Conservation (phyloP, 1,284 basidiomycete genomes). For the Malassezia cuniculi region DNA sequence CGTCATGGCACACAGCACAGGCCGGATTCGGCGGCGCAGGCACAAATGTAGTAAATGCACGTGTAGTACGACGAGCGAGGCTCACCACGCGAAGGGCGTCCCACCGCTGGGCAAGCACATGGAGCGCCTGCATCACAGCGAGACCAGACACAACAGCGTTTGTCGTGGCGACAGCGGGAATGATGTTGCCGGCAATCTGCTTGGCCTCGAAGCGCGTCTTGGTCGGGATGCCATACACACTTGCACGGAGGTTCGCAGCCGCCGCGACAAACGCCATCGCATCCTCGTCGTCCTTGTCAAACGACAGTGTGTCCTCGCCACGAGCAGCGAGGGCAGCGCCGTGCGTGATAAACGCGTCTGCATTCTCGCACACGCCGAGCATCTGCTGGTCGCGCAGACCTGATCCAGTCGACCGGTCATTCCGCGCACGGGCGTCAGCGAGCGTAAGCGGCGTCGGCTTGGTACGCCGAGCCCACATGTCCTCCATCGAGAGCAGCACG, state of each 20-base stretch:
- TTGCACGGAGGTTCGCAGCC: conserved; percentile 77
- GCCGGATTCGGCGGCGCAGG: conserved; percentile 19
- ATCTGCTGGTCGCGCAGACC: conserved; percentile 30
- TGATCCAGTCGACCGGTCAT: conserved; percentile 3
- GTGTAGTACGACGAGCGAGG: conserved; percentile 16
- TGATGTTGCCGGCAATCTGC: conserved; percentile 98
- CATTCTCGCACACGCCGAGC: conserved; percentile 30
- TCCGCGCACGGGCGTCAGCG: conserved; percentile 51
- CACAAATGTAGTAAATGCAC: conserved; percentile 17
- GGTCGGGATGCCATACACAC: conserved; percentile 68
- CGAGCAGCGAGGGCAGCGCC: conserved; percentile 68
- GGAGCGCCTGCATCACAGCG: conserved; percentile 79
- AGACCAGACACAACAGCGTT: conserved; percentile 93
- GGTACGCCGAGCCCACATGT: conserved; percentile 81
- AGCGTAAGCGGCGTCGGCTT: conserved; percentile 74
- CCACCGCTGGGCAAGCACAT: conserved; percentile 52
- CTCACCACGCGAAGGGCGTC: conserved; percentile 19
- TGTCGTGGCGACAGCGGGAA: conserved; percentile 91
- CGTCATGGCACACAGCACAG: conserved; percentile 76
- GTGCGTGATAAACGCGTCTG: conserved; percentile 25
- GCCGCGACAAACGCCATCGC: conserved; percentile 92
- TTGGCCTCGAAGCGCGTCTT: conserved; percentile 96
- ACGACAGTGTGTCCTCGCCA: conserved; percentile 62
- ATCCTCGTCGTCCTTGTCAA: conserved; percentile 97
- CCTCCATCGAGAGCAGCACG: conserved; percentile 81